Evolutionary conservation across 331 rosid species (phyloP), one percentile per base, ranked within the genome.

Genomic region (Spiraea crenata): DNA sequence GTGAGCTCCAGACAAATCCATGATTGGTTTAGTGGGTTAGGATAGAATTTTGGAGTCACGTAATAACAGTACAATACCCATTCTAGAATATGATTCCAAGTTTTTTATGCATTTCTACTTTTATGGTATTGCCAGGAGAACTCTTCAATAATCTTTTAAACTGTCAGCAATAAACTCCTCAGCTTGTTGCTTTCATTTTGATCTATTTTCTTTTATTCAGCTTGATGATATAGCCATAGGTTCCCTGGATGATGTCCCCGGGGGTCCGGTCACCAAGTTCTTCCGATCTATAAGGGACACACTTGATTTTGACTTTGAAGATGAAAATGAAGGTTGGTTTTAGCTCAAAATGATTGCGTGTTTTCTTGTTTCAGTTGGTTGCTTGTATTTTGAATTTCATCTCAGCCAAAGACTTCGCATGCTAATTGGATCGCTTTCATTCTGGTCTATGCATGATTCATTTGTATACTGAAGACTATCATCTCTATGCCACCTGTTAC

Each of bases 231-330:
- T 93, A 73, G 83, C 80, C 51, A 71, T 93, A 73, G 88, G 95
- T 77, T 91, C 97, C 76, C 81, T 91, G 74, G 99, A 93, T 85
- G 99, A 93, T 63, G 78, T 93, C 72, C 96, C 99, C 14, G 81
- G 82, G 60, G 96, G 89, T 67, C 90, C 99, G 57, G 73, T 93
- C 80, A 74, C 83, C 67, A 74, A 81, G 12, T 93, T 93, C 90
- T 93, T 93, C 82, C 79, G 92, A 82, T 91, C 97, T 42, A 60
- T 93, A 69, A 86, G 96, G 84, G 85, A 80, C 78, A 93, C 99
- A 69, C 99, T 93, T 77, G 99, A 93, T 84, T 93, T 93, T 83
- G 99, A 93, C 79, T 93, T 88, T 73, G 91, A 89, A 83, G 97
- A 93, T 83, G 97, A 91, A 10, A 89, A 85, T 76, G 96, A 89